phyloP scores from a whole-genome alignment of 2,329 filamentous ascomycete species.

The Cordyceps javanica region DNA sequence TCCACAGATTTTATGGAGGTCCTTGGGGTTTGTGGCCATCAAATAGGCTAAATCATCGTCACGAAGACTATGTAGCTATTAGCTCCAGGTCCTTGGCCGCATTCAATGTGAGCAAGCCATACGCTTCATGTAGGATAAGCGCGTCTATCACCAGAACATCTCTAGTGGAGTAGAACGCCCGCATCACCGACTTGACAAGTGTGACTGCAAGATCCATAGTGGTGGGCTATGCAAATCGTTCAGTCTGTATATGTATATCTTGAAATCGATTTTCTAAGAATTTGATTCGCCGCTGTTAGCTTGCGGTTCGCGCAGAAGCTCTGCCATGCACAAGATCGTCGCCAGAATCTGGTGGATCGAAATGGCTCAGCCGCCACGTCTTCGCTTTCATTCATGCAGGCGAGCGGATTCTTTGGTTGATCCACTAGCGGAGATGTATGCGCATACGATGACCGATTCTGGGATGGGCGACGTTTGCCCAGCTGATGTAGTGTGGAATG shows the following conservation, averaged over 20 bases:
- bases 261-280: not conserved
- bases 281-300: not conserved
- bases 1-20: slow-evolving; percentile 83
- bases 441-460: not conserved
- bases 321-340: not conserved
- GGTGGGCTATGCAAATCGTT: not conserved
- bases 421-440: not conserved
- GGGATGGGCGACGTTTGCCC: not conserved
- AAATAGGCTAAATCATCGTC: slow-evolving; percentile 84
- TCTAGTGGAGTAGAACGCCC: slow-evolving; percentile 80
- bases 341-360: not conserved
- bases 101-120: slow-evolving; percentile 62
- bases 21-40: slow-evolving; percentile 84
- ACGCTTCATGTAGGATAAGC: slow-evolving; percentile 76
- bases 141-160: slow-evolving; percentile 83
- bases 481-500: not conserved
- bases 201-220: slow-evolving; percentile 57
- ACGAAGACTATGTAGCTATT: slow-evolving; percentile 56
- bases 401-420: not conserved
- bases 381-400: not conserved
- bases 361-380: not conserved
- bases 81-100: not conserved
- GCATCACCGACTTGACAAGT: slow-evolving; percentile 78
- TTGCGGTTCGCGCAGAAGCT: not conserved
- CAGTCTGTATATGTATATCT: not conserved